These are phyloP conservation scores for Vitis rupestris DNA, from an alignment of 164 flowering plant genomes.

Conservation along the genomic window DNA sequence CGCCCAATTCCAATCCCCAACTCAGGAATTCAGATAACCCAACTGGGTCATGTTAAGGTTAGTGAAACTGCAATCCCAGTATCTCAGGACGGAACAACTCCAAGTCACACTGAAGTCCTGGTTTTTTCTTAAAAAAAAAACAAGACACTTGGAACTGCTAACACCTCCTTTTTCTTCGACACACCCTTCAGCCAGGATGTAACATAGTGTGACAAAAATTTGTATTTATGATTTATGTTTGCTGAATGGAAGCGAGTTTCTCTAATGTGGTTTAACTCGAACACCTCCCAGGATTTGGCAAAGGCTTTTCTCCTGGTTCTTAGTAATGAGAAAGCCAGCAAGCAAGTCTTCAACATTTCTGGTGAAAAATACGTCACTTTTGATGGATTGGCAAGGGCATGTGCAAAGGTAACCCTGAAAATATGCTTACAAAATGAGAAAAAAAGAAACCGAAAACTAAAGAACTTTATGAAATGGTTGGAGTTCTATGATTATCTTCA, in stretches of 20 bases:
- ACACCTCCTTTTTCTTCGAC: no score
- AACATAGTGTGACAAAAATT: background rate
- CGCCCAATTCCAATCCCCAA: constrained; percentile 95
- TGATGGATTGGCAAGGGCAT: constrained; percentile 92
- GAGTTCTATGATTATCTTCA: no score
- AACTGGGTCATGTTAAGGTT: constrained; percentile 97
- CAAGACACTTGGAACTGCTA: no score
- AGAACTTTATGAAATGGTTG: background rate
- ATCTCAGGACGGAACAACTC: no score
- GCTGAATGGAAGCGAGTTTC: background rate
- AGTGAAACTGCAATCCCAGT: constrained; percentile 8
- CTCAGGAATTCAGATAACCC: constrained; percentile 86
- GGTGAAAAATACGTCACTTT: constrained; percentile 94
- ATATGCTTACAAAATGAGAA: background rate
- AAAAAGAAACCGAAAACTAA: background rate
- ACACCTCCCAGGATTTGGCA: constrained; percentile 74
- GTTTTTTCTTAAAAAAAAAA: no score
- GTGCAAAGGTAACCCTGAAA: constrained; percentile 71
- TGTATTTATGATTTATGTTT: background rate
- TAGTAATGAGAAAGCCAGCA: constrained; percentile 86
- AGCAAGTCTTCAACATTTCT: constrained; percentile 87
- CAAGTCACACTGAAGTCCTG: no score
- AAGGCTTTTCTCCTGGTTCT: constrained; percentile 79
- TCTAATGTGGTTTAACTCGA: background rate
- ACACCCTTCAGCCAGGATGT: no score